Conservation (phyloP, 345 rosid species). For the Dipteronia sinensis region DNA sequence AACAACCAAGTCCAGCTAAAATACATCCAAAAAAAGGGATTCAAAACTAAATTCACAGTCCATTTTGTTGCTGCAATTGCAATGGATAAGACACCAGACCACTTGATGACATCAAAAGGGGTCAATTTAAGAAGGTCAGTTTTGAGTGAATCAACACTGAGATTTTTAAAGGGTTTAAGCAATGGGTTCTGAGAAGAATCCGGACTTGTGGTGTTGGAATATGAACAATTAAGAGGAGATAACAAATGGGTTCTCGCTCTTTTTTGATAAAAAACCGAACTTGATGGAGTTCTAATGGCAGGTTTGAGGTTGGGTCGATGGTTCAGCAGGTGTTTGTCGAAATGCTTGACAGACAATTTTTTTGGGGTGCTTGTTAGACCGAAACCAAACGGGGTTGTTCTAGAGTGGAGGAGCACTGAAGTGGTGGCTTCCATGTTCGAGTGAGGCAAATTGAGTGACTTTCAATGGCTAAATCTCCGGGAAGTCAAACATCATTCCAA, state of each 20-base stretch:
- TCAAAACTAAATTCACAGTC: constrained; percentile 46
- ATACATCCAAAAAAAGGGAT: constrained; percentile 90
- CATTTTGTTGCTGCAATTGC: constrained; percentile 60
- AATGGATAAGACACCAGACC: constrained; percentile 54
- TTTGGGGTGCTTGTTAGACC: constrained; percentile 6
- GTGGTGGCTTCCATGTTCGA: constrained; percentile 57
- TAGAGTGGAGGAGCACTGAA: constrained; percentile 54
- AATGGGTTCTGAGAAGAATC: constrained; percentile 42
- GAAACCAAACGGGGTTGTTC: constrained; percentile 32
- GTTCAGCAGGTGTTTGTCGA: constrained; percentile 56
- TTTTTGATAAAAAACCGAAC: constrained; percentile 21
- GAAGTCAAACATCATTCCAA: background rate
- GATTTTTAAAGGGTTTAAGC: constrained; percentile 40
- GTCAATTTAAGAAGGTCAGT: constrained; percentile 38
- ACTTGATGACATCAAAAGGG: constrained; percentile 56
- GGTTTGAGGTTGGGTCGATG: constrained; percentile 23
- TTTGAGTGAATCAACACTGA: constrained; percentile 50
- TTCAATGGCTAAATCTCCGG: background rate
- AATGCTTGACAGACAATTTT: constrained; percentile 58
- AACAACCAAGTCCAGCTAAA: constrained; percentile 93
- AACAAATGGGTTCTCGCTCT: constrained; percentile 32
- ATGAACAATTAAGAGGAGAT: constrained; percentile 49
- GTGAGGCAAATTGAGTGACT: background rate
- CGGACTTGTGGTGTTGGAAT: constrained; percentile 42
- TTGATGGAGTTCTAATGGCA: constrained; percentile 17